Evolutionary conservation across 2,329 filamentous ascomycete species (phyloP), one percentile per base, ranked within the genome.

Genomic region (Eutypa lata): DNA sequence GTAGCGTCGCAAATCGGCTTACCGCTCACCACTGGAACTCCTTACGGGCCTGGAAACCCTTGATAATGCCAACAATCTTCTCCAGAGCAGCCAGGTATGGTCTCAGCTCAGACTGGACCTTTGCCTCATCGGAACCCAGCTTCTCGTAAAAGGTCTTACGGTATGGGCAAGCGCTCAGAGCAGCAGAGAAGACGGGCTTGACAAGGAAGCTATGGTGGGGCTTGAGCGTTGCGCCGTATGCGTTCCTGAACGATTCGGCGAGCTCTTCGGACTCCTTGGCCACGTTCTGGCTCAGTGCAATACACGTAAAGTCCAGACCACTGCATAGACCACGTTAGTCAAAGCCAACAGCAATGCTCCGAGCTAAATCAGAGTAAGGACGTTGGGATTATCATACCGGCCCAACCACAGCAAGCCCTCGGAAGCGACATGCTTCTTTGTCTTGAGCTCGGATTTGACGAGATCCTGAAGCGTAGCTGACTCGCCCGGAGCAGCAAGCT

Each of bases 91-190:
- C 76, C 56, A 97, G 78, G 81, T 93, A 97, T 58, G 76, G 74
- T 62, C 79, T 74, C 65, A 97, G 72, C 66, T 89, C 83, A 51
- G 73, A 68, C 48, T 78, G 64, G 47, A 94, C 87, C 72, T 87
- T 83, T 28, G 68, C 73, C 38, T 81, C 72, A 66, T 90, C 82
- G 19, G 78, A 76, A 37, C 89, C 91, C 43, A 99, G 79, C 82
- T 97, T 96, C 60, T 74, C 74, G 71, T 97, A 97, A 70, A 99
- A 97, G 73, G 93, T 90, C 71, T 90, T 90, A 62, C 93, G 85
- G 80, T 97, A 96, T 2, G 94, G 94, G 61, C 89, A 93, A 18
- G 91, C 92, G 63, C 84, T 83, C 91, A 99, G 96, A 70, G 93
- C 93, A 57, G 91, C 88, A 64, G 82, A 89, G 82, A 97, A 97